These are phyloP conservation scores for Verticillium nubilum DNA, from an alignment of 2,329 filamentous ascomycete species.

Conservation along the genomic window DNA sequence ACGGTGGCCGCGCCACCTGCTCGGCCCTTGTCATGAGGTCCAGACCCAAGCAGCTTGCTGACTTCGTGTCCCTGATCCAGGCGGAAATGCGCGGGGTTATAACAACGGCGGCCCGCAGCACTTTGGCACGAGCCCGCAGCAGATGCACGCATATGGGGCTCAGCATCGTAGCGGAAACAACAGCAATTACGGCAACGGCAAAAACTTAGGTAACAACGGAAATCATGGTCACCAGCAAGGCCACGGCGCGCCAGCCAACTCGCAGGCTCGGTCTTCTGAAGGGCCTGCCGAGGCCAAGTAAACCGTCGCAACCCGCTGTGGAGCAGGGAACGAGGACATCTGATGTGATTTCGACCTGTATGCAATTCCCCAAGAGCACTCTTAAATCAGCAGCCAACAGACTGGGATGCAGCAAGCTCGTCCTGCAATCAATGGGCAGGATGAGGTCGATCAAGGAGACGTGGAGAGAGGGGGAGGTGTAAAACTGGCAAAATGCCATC, in stretches of 20 bases:
- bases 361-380: neutral
- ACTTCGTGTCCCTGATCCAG: slow-evolving; percentile 36
- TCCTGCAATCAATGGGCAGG: neutral
- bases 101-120: slow-evolving; percentile 55
- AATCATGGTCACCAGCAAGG: slow-evolving; percentile 36
- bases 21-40: neutral
- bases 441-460: neutral
- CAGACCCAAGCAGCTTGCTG: slow-evolving; percentile 20
- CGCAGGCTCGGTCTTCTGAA: slow-evolving; percentile 27
- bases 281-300: slow-evolving; percentile 41
- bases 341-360: neutral
- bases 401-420: neutral
- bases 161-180: slow-evolving; percentile 55
- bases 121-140: slow-evolving; percentile 61
- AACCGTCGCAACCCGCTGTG: neutral
- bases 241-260: slow-evolving; percentile 27
- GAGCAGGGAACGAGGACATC: neutral
- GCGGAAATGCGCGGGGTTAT: slow-evolving; percentile 55
- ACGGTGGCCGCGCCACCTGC: neutral
- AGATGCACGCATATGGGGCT: slow-evolving; percentile 56
- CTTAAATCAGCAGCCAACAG: neutral
- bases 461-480: neutral
- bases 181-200: slow-evolving; percentile 38
- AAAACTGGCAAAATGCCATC: no score
- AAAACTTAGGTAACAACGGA: slow-evolving; percentile 35